Conservation (phyloP, 2,329 filamentous ascomycete species). For the Monilinia fructigena region DNA sequence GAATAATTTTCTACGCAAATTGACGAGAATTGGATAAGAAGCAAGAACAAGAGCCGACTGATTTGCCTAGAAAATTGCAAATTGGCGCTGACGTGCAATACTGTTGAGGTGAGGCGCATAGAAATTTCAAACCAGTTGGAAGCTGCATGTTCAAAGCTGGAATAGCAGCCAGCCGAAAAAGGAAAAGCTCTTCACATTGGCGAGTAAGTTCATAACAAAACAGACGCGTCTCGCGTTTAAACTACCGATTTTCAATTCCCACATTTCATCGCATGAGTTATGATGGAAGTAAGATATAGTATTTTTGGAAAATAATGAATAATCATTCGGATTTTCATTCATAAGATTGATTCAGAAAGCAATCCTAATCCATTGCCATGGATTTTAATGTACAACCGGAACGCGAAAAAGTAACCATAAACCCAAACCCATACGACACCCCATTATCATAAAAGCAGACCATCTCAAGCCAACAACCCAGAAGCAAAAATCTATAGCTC, state of each 20-base stretch:
- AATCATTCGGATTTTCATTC: conserved; percentile 36
- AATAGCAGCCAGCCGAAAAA: background rate
- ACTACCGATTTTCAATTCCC: too few relatives aligned
- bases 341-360: conserved; percentile 41
- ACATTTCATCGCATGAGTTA: background rate
- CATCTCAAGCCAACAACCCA: conserved; percentile 55
- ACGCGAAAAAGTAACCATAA: conserved; percentile 64
- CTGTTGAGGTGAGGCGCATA: background rate
- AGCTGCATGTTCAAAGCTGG: background rate
- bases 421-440: conserved; percentile 71
- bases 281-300: background rate
- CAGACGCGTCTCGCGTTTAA: conserved; percentile 1
- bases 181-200: background rate
- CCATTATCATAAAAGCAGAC: conserved; percentile 67
- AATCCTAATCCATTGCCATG: conserved; percentile 51
- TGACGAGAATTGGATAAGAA: background rate
- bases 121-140: background rate
- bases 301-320: conserved; percentile 18
- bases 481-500: conserved; percentile 74
- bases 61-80: too few relatives aligned
- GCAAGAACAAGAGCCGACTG: background rate
- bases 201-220: conserved; percentile 12
- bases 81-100: background rate
- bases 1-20: background rate
- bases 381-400: conserved; percentile 72